Percentiles rank a stretch among this genome's conserved stretches.
Conservation (phyloP, 768 basidiomycete genomes). For the Glaciozyma martinii region DNA sequence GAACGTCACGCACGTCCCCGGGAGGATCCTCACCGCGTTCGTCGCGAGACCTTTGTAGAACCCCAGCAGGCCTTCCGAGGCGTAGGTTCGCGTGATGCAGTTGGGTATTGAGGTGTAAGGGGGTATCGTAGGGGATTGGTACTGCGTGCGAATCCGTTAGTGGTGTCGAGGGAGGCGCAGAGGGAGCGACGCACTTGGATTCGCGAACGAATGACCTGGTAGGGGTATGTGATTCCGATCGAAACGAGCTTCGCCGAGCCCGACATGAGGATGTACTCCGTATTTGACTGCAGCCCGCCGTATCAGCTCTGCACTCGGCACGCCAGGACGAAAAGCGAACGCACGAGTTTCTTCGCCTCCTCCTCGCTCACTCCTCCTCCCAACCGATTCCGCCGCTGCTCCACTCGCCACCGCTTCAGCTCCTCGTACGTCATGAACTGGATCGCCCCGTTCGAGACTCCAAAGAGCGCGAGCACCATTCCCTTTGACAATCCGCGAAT, state of each 20-base stretch:
- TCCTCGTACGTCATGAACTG: conserved; percentile 96
- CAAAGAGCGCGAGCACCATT: conserved; percentile 75
- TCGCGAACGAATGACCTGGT: conserved; percentile 89
- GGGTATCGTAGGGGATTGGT: conserved; percentile 10
- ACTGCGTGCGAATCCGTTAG: not conserved
- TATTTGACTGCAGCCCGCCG: conserved; percentile 66
- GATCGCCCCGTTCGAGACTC: conserved; percentile 86
- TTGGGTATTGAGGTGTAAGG: conserved; percentile 71
- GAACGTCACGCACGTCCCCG: conserved; percentile 95
- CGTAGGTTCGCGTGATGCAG: conserved; percentile 71
- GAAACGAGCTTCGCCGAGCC: conserved; percentile 81
- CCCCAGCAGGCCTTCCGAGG: conserved; percentile 65
- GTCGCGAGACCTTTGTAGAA: conserved; percentile 95
- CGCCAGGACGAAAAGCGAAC: conserved; percentile 34
- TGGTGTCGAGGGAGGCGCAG: not conserved
- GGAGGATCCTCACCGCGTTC: conserved; percentile 86
- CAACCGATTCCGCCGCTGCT: conserved; percentile 13
- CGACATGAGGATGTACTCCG: conserved; percentile 83
- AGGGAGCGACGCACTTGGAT: conserved; percentile 58
- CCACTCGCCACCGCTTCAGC: conserved; percentile 79
- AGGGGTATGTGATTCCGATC: conserved; percentile 80
- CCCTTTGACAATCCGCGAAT: conserved; percentile 73
- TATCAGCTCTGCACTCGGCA: not conserved
- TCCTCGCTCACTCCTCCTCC: conserved; percentile 43
- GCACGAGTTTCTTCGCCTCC: conserved; percentile 76